phyloP scores from a whole-genome alignment of 2,329 filamentous ascomycete species.

The Alternaria infectoria region DNA sequence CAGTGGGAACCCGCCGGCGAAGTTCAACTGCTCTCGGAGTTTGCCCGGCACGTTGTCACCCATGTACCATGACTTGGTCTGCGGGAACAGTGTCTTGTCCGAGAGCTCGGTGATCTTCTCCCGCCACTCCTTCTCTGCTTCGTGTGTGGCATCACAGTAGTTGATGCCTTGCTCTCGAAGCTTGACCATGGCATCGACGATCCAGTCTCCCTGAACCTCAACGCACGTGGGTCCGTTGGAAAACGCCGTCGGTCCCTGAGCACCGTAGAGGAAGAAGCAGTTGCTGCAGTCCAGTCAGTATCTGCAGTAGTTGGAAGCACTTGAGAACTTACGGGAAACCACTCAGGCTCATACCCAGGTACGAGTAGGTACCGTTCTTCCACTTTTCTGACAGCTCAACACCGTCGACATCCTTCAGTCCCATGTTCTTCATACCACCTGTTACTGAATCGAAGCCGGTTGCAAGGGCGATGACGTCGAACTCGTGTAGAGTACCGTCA shows the following conservation, averaged over 20 bases:
- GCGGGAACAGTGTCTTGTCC: conserved; percentile 51
- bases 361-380: conserved; percentile 51
- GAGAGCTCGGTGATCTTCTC: conserved; percentile 49
- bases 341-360: conserved; percentile 51
- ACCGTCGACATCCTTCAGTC: conserved; percentile 46
- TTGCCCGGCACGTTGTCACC: conserved; percentile 56
- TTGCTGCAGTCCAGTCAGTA: conserved; percentile 31
- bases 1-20: conserved; percentile 50
- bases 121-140: conserved; percentile 53
- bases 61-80: conserved; percentile 53
- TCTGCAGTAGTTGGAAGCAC: neutral
- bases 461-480: conserved; percentile 54
- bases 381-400: conserved; percentile 49
- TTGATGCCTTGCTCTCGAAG: conserved; percentile 46
- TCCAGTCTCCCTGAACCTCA: conserved; percentile 54
- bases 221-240: conserved; percentile 55
- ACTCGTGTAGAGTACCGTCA: conserved; percentile 50
- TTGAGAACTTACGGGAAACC: conserved; percentile 37
- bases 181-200: conserved; percentile 52
- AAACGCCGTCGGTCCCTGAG: conserved; percentile 56
- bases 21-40: conserved; percentile 54
- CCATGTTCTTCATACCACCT: conserved; percentile 51
- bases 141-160: conserved; percentile 50
- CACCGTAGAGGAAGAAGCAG: conserved; percentile 55
- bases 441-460: conserved; percentile 57